Percentiles rank a stretch among this genome's conserved stretches.
Conservation (phyloP, 768 basidiomycete genomes). For the Podaxis sp. region DNA sequence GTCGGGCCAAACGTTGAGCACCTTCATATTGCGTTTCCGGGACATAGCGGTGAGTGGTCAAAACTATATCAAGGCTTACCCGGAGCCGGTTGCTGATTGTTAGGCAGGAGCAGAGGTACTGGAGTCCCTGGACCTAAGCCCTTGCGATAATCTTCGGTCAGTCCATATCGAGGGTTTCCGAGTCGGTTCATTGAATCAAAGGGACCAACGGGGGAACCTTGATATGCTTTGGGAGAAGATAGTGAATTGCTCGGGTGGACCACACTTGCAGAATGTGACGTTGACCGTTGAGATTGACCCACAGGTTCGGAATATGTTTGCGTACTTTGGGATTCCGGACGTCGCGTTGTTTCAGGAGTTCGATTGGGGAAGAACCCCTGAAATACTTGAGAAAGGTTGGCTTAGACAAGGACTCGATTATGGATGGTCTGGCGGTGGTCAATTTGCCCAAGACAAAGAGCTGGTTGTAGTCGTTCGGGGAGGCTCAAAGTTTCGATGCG, state of each 20-base stretch:
- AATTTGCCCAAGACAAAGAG: neutral
- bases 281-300: neutral
- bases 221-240: neutral
- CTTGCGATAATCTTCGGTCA: neutral
- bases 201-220: neutral
- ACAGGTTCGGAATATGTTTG: neutral
- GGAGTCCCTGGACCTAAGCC: neutral
- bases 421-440: neutral
- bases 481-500: neutral
- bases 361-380: neutral
- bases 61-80: neutral
- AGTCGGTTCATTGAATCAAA: neutral
- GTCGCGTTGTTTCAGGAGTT: neutral
- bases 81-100: neutral
- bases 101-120: neutral
- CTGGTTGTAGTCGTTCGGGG: slow-evolving; percentile 2
- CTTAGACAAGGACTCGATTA: no score
- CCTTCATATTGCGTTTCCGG: neutral
- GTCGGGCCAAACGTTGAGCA: neutral
- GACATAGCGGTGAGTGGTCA: neutral
- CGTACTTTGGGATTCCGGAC: slow-evolving; percentile 5
- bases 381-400: neutral
- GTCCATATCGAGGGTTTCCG: slow-evolving; percentile 2
- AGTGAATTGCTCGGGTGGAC: neutral
- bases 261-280: neutral